phyloP scores from a whole-genome alignment of 805 yeast species.

The Yarrowia hollandica region DNA sequence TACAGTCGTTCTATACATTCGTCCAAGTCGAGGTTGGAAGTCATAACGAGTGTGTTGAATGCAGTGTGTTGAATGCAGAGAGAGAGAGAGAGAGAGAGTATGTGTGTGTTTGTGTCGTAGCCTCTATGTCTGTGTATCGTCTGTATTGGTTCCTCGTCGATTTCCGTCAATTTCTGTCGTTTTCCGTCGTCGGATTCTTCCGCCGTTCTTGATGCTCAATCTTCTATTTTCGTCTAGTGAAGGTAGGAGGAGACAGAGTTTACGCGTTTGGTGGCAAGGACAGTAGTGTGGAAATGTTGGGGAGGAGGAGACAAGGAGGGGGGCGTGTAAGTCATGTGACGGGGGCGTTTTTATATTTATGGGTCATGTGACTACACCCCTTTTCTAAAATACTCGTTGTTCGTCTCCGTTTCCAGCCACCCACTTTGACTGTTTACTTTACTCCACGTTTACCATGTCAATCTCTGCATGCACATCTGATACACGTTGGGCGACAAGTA shows the following conservation, averaged over 20 bases:
- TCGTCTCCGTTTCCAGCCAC: no score
- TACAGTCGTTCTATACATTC: slow-evolving; percentile 67
- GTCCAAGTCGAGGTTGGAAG: slow-evolving; percentile 47
- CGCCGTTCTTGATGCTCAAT: no score
- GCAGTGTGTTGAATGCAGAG: no score
- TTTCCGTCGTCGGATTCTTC: neutral
- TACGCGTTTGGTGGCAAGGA: slow-evolving; percentile 20
- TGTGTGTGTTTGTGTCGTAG: neutral
- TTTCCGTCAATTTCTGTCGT: neutral
- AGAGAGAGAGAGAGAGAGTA: neutral
- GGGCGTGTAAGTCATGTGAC: no score
- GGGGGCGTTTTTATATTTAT: no score
- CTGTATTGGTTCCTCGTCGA: neutral
- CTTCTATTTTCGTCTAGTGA: no score
- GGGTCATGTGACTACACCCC: no score
- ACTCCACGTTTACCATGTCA: neutral
- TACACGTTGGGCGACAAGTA: neutral
- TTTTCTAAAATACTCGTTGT: no score
- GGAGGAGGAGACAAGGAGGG: no score
- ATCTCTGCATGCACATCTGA: slow-evolving; percentile 25
- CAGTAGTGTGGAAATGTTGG: no score
- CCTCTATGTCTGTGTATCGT: neutral
- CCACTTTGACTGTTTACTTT: neutral
- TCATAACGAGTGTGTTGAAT: slow-evolving; percentile 1
- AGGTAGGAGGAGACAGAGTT: slow-evolving; percentile 12